Conservation (phyloP, 495 filamentous ascomycete genomes). For the Clohesyomyces aquaticus region DNA sequence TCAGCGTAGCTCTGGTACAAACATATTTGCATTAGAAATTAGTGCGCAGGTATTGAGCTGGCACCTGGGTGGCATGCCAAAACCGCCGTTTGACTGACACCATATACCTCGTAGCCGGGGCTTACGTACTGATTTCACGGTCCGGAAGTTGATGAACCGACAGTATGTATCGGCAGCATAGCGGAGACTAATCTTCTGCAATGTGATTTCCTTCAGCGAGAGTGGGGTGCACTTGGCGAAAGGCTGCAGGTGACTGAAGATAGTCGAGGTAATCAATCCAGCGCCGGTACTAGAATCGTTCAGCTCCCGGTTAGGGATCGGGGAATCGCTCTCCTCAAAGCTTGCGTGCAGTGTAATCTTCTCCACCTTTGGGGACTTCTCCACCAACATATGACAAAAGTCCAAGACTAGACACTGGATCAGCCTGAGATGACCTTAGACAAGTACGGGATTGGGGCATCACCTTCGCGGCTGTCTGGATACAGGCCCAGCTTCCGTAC, state of each 20-base stretch:
- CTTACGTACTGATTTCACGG: slow-evolving; percentile 37
- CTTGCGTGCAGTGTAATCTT: slow-evolving; percentile 46
- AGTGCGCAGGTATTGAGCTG: too few species aligned
- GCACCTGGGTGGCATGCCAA: too few species aligned
- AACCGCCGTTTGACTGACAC: too few species aligned
- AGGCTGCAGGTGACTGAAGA: slow-evolving; percentile 47
- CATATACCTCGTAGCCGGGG: too few species aligned
- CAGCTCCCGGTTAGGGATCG: slow-evolving; percentile 43
- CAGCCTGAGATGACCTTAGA: neutral
- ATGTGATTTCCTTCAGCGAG: slow-evolving; percentile 38
- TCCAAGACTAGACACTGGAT: slow-evolving; percentile 31
- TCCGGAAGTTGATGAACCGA: slow-evolving; percentile 46
- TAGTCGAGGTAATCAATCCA: slow-evolving; percentile 44
- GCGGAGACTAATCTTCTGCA: slow-evolving; percentile 46
- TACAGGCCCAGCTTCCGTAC: slow-evolving; percentile 45
- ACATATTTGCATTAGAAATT: too few species aligned
- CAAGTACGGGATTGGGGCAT: neutral
- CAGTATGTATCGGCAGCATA: slow-evolving; percentile 48
- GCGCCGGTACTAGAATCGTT: slow-evolving; percentile 47
- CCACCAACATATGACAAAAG: slow-evolving; percentile 40
- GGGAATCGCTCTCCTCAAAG: slow-evolving; percentile 40
- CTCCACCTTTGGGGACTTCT: slow-evolving; percentile 43
- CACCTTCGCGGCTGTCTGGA: slow-evolving; percentile 40
- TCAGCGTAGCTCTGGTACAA: too few species aligned
- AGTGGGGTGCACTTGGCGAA: slow-evolving; percentile 49